Base-by-base conservation (phyloP, 2,329 filamentous ascomycete genomes). In the Lasiodiplodia hormozganensis region DNA sequence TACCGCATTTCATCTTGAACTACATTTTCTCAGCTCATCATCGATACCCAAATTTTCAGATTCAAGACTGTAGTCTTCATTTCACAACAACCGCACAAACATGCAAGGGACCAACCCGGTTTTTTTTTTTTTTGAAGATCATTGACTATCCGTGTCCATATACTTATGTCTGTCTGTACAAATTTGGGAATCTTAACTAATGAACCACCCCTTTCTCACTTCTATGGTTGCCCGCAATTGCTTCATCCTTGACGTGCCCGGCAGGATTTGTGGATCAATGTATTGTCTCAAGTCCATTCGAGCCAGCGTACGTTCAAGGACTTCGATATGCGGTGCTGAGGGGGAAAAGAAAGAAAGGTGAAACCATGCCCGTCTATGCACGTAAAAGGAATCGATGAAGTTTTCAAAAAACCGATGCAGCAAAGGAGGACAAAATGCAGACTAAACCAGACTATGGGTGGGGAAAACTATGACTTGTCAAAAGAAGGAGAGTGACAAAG, bases 111-210 rank as follows among this genome's bases (percentile, higher is more conserved):
- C 7, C 43, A 21, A 40, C 2, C 14, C 21, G 14, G 21, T 28
- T 51, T 16, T n/a, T n/a, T n/a, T n/a, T n/a, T n/a, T n/a, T n/a
- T 62, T 62, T 34, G 28, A 51, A 51, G 8, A 21, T 62, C 58
- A 62, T 62, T 43, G 31, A 51, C 34, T 62, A 43, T n/a, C 58
- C 58, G 49, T 62, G 34, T 62, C 58, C 57, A 18, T 60, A 28
- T 40, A 47, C 21, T 16, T 38, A 25, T 60, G 25, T 56, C 11
- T 34, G n/a, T 49, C 28, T 51, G 14, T 62, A 62, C 43, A 62
- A 23, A 31, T 36, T n/a, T 18, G 3, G 28, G 43, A 47, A 56
- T 18, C 28, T 36, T 38, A 38, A 12, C 53, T 21, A 56, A 18
- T 56, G 31, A 53, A 53, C 51, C 51, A 31, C 16, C 7, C 16